A percentile compares a stretch with the other conserved stretches of the same genome.
phyloP scores from a whole-genome alignment of 1,284 basidiomycete genomes.

The Dichomitus squalens region DNA sequence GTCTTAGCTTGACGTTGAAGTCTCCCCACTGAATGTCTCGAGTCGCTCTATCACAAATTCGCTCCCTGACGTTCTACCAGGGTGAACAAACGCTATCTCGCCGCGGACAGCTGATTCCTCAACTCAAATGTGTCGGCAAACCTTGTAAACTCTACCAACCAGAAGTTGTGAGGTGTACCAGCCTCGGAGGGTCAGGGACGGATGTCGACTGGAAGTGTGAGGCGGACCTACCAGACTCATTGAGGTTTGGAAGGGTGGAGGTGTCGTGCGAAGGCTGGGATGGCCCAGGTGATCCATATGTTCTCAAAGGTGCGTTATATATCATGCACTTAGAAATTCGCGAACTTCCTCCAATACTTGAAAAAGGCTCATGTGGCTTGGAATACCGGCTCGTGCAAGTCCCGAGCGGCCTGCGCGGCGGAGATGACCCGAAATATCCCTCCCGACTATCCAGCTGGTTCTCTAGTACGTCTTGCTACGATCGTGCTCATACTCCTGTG shows the following conservation, averaged over 20 bases:
- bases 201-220: conserved; percentile 93
- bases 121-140: conserved; percentile 81
- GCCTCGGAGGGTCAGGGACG: conserved; percentile 73
- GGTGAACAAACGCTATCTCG: conserved; percentile 65
- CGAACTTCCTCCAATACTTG: background rate
- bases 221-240: conserved; percentile 81
- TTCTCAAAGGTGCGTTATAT: conserved; percentile 71
- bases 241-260: conserved; percentile 81
- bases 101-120: conserved; percentile 69
- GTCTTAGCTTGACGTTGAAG: background rate
- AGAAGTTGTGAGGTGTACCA: conserved; percentile 84
- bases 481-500: background rate
- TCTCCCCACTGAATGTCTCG: conserved; percentile 52
- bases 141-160: conserved; percentile 79
- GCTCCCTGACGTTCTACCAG: conserved; percentile 81
- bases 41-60: conserved; percentile 68
- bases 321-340: background rate
- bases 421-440: conserved; percentile 23
- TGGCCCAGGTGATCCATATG: conserved; percentile 76
- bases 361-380: conserved; percentile 77
- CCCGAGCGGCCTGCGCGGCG: conserved; percentile 48
- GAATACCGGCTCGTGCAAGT: conserved; percentile 78
- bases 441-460: conserved; percentile 25
- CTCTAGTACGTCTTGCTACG: conserved; percentile 13
- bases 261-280: conserved; percentile 92